Base-by-base conservation (phyloP, 169 alveolate genomes). In the Cryptosporidium xiaoi region DNA sequence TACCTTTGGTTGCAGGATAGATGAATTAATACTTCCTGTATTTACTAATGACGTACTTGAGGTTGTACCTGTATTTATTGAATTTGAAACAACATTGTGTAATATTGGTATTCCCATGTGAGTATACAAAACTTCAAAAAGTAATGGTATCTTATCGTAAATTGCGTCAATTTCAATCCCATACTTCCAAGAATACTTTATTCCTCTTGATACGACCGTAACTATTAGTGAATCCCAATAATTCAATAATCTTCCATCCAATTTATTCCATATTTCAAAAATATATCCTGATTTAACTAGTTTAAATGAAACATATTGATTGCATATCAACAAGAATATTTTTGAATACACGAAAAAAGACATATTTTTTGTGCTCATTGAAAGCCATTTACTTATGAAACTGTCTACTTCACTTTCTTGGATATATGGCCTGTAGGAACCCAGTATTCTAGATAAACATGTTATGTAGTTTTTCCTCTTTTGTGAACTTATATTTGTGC, bases 201-300 rank as follows among this genome's bases (percentile, higher is more conserved):
- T 71, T 12, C 65, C 87, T 60, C 87, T 77, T 29, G 87, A 77
- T n/a, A 77, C 33, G 1, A 60, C n/a, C n/a, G 64, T 24, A n/a
- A 77, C 40, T 62, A 77, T 77, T 10, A 33, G 46, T 31, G 87
- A 77, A 62, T 77, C 87, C 87, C 87, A 77, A 40, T 56, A 40
- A 18, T 33, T 46, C 31, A 77, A 27, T 13, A 77, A 13, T 18
- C 56, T 68, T 36, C 87, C 71, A 60, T 77, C 64, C 16, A 77
- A 27, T 13, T 58, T 36, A 8, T 62, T 60, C 87, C 87, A 77
- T 36, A 77, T 77, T 60, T 77, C 71, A 77, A 77, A 77, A 8
- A 77, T 56, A 8, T 64, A n/a, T 31, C 65, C 77, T 10, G 87
- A 77, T 8, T 18, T 44, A 4, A 77, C 7, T 13, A 77, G 64